Evolutionary conservation across 495 filamentous ascomycete species (phyloP), one percentile per base, ranked within the genome.

Genomic region (Penicillium atrosanguineum): DNA sequence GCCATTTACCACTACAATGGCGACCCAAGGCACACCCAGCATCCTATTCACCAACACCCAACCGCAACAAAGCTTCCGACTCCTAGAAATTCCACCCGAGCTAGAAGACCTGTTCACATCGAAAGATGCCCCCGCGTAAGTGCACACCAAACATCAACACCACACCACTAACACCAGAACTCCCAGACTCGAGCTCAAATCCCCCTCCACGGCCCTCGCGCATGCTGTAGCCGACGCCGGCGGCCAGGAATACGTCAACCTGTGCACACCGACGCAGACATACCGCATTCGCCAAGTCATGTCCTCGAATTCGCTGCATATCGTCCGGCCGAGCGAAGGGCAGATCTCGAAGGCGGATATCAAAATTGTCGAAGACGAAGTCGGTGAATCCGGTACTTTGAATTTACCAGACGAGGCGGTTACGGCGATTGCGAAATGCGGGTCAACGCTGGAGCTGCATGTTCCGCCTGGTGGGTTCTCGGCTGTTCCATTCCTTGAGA

Each of bases 201-300:
- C 79, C 38, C 65, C 69, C 48, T 63, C 68, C 11, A 39, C 57
- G 29, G 57, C 52, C 20, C 57, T 63, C 45, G 56, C 65, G 26
- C 57, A 59, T 20, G 56, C 64, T 41, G 65, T 55, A 14, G 29
- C 49, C 26, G 59, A 62, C 28, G 56, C 63, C 41, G 56, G 79
- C 26, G 73, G 75, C 25, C 68, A 72, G 4, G 78, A 84, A 55
- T 84, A 86, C 53, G 87, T 88, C 39, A 82, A 94, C 49, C 78
- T 97, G 54, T 90, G 84, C 66, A 87, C 86, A 3, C 68, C 80
- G 3, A 71, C 75, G 15, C 77, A 83, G 64, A 92, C 87, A 18
- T 97, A 86, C 75, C 83, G 83, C 28, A 77, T 96, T 46, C 89
- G 89, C 18, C 90, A 96, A 69, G 91, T 96, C 56, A 90, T 93